A percentile compares a stretch with the other conserved stretches of the same genome.
Evolutionary conservation across 2,329 filamentous ascomycete genomes (phyloP).

Genomic region (Colletotrichum orbiculare): DNA sequence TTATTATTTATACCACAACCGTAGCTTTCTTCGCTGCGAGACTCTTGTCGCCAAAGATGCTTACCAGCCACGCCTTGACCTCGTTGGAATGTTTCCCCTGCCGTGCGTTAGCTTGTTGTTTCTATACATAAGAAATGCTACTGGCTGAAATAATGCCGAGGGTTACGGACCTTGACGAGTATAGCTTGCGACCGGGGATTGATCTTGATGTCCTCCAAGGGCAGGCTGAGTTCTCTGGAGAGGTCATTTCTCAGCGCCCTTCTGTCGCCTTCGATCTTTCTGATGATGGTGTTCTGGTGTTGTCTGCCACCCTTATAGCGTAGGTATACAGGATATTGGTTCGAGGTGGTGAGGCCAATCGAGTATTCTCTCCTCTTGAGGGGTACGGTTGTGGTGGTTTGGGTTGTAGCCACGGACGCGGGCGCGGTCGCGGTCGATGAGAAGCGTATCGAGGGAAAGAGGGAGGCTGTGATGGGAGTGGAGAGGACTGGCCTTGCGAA

Average conservation of each 20-base stretch:
- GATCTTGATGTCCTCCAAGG: slow-evolving; percentile 62
- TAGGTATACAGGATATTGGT: slow-evolving; percentile 82
- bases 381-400: slow-evolving; percentile 38
- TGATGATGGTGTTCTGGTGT: slow-evolving; percentile 77
- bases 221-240: slow-evolving; percentile 65
- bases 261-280: slow-evolving; percentile 82
- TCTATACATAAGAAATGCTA: too few relatives aligned
- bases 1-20: background rate
- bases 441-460: slow-evolving; percentile 28
- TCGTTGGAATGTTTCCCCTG: background rate
- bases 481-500: slow-evolving; percentile 8
- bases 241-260: slow-evolving; percentile 73
- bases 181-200: slow-evolving; percentile 78
- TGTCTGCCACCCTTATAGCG: slow-evolving; percentile 80
- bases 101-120: too few relatives aligned
- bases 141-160: background rate
- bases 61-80: background rate
- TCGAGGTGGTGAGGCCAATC: slow-evolving; percentile 76
- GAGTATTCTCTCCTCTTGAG: slow-evolving; percentile 70
- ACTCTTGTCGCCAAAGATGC: background rate
- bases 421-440: slow-evolving; percentile 28
- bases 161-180: slow-evolving; percentile 72
- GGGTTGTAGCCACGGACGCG: slow-evolving; percentile 35
- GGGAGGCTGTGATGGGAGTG: slow-evolving; percentile 10
- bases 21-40: too few relatives aligned